Conservation (phyloP, 169 alveolate genomes). For the Plasmodium knowlesi region DNA sequence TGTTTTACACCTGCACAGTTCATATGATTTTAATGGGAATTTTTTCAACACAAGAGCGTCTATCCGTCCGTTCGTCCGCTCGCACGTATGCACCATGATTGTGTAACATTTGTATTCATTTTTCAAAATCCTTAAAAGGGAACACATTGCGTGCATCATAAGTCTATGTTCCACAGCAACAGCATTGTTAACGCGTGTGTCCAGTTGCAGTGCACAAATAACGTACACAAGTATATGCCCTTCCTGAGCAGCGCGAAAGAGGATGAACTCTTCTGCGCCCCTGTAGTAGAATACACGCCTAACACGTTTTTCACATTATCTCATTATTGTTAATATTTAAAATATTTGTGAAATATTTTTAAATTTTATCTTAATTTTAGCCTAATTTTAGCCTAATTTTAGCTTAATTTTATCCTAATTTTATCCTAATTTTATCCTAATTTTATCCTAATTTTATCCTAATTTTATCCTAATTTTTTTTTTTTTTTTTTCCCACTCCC, state of each 20-base stretch:
- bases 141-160: background rate
- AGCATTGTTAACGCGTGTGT: background rate
- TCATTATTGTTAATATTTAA: conserved; percentile 16
- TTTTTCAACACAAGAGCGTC: conserved; percentile 19
- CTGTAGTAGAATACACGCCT: background rate
- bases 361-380: background rate
- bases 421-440: background rate
- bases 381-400: background rate
- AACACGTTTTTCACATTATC: background rate
- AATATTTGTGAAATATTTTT: conserved; percentile 49
- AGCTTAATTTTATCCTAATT: background rate
- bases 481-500: background rate
- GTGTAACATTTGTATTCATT: conserved; percentile 35
- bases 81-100: background rate
- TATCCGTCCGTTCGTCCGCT: background rate
- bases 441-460: too few species aligned
- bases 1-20: background rate
- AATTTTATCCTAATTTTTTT: background rate
- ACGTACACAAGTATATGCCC: background rate
- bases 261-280: background rate
- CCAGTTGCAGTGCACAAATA: background rate
- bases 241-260: background rate
- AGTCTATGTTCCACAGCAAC: conserved; percentile 7
- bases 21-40: background rate
- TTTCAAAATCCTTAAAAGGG: conserved; percentile 9